Evolutionary conservation across 2,329 filamentous ascomycete genomes (phyloP), one percentile per base, ranked within the genome.

Genomic region (Colletotrichum liaoningense): DNA sequence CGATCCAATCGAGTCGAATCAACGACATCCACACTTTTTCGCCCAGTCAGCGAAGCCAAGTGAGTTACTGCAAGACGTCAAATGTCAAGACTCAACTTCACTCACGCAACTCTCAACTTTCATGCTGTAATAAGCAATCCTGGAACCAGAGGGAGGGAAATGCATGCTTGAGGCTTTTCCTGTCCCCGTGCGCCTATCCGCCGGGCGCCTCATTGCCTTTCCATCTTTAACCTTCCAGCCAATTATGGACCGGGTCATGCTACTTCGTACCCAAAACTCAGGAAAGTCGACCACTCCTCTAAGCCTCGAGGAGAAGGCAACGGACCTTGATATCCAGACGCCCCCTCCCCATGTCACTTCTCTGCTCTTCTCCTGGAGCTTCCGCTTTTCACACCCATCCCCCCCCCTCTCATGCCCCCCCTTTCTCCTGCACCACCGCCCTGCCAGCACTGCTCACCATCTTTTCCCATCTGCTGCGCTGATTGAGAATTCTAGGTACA

Each of bases 171-270:
- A 16, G 30, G 42, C 52, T n/a, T 49, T 38, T 49, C 28, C 59
- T 4, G 59, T 58, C 16, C 7, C 16, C 9, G 65, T 68, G 68
- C 63, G 14, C 19, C 68, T 54, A n/a, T 62, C 46, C 33, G 78
- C 75, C 76, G 72, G 75, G 68, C 73, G 64, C 81, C 76, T 74
- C 60, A 71, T 73, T 72, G 46, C 3, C 26, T 38, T 52, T 67
- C 28, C 54, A 22, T 60, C 26, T 60, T 38, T 54, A 49, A 49
- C 42, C 56, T 67, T 19, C 26, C 46, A 63, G 35, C 60, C 60
- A n/a, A n/a, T 49, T n/a, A 49, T 49, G 42, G 46, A 6, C 38
- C 35, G 24, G 46, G 38, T 14, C 14, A 42, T 42, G 38, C 38
- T 42, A 42, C 38, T 42, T 42, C 14, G 38, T 38, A 14, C 35